Conservation (phyloP, 148 eudicot species). For the Silene latifolia region DNA sequence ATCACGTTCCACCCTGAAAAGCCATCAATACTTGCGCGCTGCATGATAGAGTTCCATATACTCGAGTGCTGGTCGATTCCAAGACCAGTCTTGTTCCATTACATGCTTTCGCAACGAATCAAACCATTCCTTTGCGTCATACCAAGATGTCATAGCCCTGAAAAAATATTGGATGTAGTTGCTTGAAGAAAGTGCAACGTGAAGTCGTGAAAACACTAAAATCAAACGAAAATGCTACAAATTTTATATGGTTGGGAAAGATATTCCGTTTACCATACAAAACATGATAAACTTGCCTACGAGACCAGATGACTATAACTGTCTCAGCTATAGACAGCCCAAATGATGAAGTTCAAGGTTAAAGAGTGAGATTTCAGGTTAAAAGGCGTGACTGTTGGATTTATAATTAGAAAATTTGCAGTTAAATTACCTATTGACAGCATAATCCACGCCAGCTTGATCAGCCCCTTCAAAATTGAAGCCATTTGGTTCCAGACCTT, state of each 20-base stretch:
- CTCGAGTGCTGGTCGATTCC: conserved; percentile 96
- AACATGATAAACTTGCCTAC: neutral
- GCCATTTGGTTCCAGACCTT: conserved; percentile 88
- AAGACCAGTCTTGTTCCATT: conserved; percentile 98
- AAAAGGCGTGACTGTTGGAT: too few relatives aligned
- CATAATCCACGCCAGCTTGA: conserved; percentile 84
- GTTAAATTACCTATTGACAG: conserved; percentile 65
- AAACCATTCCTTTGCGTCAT: conserved; percentile 69
- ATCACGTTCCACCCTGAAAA: neutral
- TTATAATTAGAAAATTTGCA: neutral
- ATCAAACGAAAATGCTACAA: neutral
- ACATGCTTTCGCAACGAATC: conserved; percentile 71
- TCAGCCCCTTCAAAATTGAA: conserved; percentile 97
- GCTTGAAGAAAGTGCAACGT: neutral
- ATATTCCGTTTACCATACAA: neutral
- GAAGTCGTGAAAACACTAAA: neutral
- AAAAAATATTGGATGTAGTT: neutral
- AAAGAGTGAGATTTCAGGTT: too few relatives aligned
- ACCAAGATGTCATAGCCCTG: conserved; percentile 92
- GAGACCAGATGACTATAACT: neutral
- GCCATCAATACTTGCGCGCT: conserved; percentile 52
- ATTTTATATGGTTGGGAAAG: neutral
- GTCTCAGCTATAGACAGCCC: neutral
- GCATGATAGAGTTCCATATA: conserved; percentile 89
- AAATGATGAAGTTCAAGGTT: too few relatives aligned